Conservation (phyloP, 768 basidiomycete species). For the Auriscalpium orientale region DNA sequence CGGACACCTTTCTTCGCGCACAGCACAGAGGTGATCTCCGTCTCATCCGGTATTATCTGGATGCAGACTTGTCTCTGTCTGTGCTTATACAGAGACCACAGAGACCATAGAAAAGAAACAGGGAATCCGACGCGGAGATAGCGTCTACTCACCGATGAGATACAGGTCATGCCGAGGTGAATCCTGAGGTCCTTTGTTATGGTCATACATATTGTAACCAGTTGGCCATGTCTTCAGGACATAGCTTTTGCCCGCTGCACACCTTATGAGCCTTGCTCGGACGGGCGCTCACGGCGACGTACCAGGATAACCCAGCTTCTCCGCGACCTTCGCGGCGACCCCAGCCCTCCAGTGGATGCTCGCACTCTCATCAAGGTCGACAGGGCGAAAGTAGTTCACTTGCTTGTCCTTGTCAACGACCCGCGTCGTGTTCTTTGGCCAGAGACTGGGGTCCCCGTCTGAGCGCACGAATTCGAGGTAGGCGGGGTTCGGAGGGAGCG, state of each 20-base stretch:
- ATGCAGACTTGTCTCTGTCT: too few relatives aligned
- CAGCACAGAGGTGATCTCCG: too few relatives aligned
- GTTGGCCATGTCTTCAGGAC: conserved; percentile 58
- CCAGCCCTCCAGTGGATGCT: conserved; percentile 47
- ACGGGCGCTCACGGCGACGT: conserved; percentile 12
- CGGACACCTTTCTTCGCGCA: too few relatives aligned
- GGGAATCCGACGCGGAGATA: background rate
- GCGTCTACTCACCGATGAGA: conserved; percentile 49
- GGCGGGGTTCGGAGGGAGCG: conserved; percentile 43
- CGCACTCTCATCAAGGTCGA: conserved; percentile 42
- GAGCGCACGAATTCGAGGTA: conserved; percentile 54
- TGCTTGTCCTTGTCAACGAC: conserved; percentile 50
- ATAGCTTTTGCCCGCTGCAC: conserved; percentile 44
- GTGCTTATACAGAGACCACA: too few relatives aligned
- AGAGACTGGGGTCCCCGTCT: conserved; percentile 47
- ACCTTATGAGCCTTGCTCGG: conserved; percentile 1
- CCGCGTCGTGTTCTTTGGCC: conserved; percentile 52
- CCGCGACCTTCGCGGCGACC: conserved; percentile 35
- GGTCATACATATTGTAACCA: conserved; percentile 67
- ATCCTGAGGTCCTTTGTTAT: conserved; percentile 53
- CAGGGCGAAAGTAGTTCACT: conserved; percentile 63
- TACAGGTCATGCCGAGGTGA: conserved; percentile 70
- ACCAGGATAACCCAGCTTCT: conserved; percentile 44
- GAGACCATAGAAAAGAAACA: too few relatives aligned
- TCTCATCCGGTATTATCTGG: too few relatives aligned